Base-by-base conservation (phyloP, 2,329 filamentous ascomycete genomes). In the Fusarium stilboides region DNA sequence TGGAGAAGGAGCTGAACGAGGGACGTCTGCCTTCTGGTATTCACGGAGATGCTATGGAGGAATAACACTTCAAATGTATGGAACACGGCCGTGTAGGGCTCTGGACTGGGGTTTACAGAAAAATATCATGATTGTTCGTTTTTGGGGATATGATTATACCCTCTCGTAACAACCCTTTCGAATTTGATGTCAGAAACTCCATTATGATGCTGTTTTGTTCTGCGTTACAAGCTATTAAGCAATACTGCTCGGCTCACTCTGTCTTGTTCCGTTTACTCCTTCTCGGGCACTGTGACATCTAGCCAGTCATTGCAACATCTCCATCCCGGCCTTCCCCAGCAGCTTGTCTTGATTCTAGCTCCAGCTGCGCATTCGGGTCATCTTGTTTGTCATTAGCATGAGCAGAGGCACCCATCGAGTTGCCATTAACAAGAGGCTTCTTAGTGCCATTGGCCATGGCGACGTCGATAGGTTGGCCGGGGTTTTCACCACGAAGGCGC, bases 1-100 rank as follows among this genome's bases (percentile, higher is more conserved):
- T 99, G 77, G 96, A 99, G 84, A 97, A 95, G 84, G 93, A 96
- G 80, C 82, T 98, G 70, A 92, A 93, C 67, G 95, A 98, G 79
- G 96, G 96, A 3, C 86, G 92, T 76, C 86, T 98, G 79, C 95
- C 95, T 4, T 85, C 87, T 34, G 92, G 90, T 28, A 87, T 90
- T 33, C 84, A 87, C 36, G 76, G 81, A 36, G 84, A 83, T 45
- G 81, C 80, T 15, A 91, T 91, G 89, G 88, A 91, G 80, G 87
- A 90, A 75, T 91, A 79, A 76, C 52, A 34, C 46, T 49, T 56
- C 31, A 24, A 19, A 40, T 49, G 20, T 43, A 46, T 62, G 54
- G 36, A 62, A 19, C 43, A 31, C 50, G 47, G 40, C 39, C 40
- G 17, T 54, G 36, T 62, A 57, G 50, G 36, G 24, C 46, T 42